These are phyloP conservation scores for Salix udensis DNA, from an alignment of 345 rosid genomes.

Conservation along the genomic window DNA sequence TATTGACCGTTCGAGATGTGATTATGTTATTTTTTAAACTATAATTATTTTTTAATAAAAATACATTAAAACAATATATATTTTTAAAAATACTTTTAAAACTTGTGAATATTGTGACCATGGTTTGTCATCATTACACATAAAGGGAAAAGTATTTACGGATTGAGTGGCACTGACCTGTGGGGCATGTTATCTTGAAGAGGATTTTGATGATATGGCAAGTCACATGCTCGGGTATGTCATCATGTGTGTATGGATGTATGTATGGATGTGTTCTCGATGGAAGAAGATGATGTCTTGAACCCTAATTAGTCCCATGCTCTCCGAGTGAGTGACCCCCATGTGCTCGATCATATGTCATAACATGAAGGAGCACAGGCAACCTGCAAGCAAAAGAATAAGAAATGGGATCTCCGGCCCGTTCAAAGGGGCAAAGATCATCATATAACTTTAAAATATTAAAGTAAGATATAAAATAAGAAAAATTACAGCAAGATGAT, in stretches of 20 bases:
- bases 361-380: neutral
- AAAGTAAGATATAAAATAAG: no score
- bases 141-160: neutral
- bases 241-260: no score
- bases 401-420: neutral
- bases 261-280: neutral
- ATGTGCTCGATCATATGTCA: neutral
- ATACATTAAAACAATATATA: neutral
- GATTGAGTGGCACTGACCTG: neutral
- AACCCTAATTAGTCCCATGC: neutral
- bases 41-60: no score
- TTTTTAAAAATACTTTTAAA: no score
- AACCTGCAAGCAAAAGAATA: neutral
- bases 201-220: neutral
- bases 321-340: neutral
- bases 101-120: neutral
- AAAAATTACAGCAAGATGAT: no score
- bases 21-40: no score
- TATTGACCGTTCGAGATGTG: no score
- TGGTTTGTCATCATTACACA: neutral
- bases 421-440: neutral
- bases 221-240: neutral
- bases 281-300: neutral
- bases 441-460: neutral
- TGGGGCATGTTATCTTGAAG: neutral